phyloP scores from a whole-genome alignment of 331 rosid species.

The Arachis monticola region DNA sequence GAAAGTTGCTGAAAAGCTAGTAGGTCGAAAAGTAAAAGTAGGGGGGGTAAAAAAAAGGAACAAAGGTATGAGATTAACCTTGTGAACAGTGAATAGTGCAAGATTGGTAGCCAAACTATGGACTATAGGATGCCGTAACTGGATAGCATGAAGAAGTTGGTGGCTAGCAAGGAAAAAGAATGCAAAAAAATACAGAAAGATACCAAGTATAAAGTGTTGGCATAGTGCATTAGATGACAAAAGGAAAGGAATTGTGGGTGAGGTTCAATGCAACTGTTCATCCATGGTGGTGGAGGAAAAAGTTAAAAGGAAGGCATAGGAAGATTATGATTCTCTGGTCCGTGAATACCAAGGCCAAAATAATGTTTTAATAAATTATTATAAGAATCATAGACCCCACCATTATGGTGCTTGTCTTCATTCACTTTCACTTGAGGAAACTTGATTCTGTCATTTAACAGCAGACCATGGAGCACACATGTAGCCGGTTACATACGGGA shows the following conservation, averaged over 20 bases:
- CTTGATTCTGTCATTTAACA: conserved; percentile 39
- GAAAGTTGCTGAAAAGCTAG: conserved; percentile 22
- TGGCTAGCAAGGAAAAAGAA: background rate
- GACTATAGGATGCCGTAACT: conserved; percentile 22
- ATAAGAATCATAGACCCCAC: conserved; percentile 48
- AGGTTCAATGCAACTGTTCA: conserved; percentile 5
- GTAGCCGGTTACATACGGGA: background rate
- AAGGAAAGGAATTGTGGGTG: conserved; percentile 44
- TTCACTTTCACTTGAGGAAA: conserved; percentile 31
- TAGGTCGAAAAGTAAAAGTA: background rate
- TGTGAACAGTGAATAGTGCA: conserved; percentile 33
- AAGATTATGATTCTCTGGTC: conserved; percentile 55
- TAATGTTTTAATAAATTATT: conserved; percentile 24
- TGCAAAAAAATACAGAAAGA: background rate
- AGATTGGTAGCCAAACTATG: conserved; percentile 3
- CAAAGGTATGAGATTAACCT: background rate
- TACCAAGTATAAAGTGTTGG: conserved; percentile 17
- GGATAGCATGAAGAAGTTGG: conserved; percentile 36
- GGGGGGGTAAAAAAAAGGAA: background rate
- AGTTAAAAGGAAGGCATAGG: conserved; percentile 47
- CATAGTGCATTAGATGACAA: conserved; percentile 37
- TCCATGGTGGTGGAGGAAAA: conserved; percentile 47
- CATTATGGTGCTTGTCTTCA: background rate
- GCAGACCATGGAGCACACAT: conserved; percentile 12
- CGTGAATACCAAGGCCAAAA: conserved; percentile 45